Base-by-base conservation (phyloP, 2,329 filamentous ascomycete species). In the Nectriaceae sp. region DNA sequence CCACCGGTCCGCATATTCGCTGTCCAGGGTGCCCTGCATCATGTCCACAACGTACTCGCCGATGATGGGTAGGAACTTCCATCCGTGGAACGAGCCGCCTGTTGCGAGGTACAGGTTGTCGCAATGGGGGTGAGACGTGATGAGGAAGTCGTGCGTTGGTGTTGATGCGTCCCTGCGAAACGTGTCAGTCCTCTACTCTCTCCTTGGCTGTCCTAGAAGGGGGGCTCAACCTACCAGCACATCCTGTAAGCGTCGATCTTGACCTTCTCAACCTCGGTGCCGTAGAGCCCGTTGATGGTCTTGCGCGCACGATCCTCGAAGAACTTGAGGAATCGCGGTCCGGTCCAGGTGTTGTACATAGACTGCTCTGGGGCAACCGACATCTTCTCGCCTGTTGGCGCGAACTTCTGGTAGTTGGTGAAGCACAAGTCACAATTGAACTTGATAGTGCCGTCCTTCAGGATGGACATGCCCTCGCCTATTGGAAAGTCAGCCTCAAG, bases 51-150 rank as follows among this genome's bases (percentile, higher is more conserved):
- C 71, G 63, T 86, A 86, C 49, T 79, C 76, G 3, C 83, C 83
- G 53, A 84, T 78, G 20, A 78, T 78, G 1, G 83, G 83, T 21
- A 87, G 68, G 59, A 87, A 85, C 63, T 87, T 86, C 76, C 79
- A 85, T 22, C 78, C 77, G 60, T 87, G 83, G 53, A 85, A 84
- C 11, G 81, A 85, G 2, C 84, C 83, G 11, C 80, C 83, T 0
- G 78, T 79, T 1, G 83, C 83, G 20, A 88, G 63, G 63, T 78
- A 85, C 13, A 87, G 65, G 49, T 80, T 80, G 33, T 61, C 57
- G 49, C 53, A 82, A 56, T 73, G 66, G 5, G 72, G 65, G 51
- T 81, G 72, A 3, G 80, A 75, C 6, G 76, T 75, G 56, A 87
- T 78, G 44, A 87, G 70, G 57, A 83, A 83, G 60, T 86, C 82